Base-by-base conservation (phyloP, 2,329 filamentous ascomycete genomes). In the Aspergillus proliferans region DNA sequence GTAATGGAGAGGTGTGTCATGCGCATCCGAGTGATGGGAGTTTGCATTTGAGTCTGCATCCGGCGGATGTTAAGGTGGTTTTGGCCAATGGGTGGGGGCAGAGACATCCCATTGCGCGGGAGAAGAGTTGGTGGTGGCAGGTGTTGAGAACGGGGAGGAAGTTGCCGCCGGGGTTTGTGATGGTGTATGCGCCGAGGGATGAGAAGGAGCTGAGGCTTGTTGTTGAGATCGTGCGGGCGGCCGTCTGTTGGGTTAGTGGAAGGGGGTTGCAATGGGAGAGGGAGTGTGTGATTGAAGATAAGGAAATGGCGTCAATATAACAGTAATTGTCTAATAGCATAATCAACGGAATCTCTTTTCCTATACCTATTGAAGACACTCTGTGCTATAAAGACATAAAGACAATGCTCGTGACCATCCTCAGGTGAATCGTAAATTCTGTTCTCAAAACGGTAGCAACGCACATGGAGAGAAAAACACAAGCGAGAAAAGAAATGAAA, bases 41-140 rank as follows among this genome's bases (percentile, higher is more conserved):
- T 3, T 75, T 93, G 77, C 89, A 94, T 67, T 75, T 93, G 71
- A 87, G 83, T 44, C 76, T 95, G 46, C 88, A 93, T 61, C 87
- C 88, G 0, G 80, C 85, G 39, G 89, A 94, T 63, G 87, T 86
- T 46, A 81, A 77, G 58, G 74, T 85, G 46, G 78, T 93, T 15
- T 71, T 95, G 21, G 78, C 84, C 56, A 83, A 82, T 53, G 87
- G 88, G 1, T 94, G 89, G 88, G 90, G 86, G 1, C 83, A 94
- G 71, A 61, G 79, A 18, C 80, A 83, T 69, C 79, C 79, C 4
- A 58, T 72, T 10, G 62, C 67, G n/a, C 59, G 67, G 43, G 66
- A 87, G 6, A 47, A 15, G 12, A 80, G 81, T 59, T 84, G 82
- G 47, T 81, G 82, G 40, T 83, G 81, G 74, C 78, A 84, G 54